These are phyloP conservation scores for Pythium folliculosum DNA, from an alignment of 352 stramenopile species.

Conservation along the genomic window DNA sequence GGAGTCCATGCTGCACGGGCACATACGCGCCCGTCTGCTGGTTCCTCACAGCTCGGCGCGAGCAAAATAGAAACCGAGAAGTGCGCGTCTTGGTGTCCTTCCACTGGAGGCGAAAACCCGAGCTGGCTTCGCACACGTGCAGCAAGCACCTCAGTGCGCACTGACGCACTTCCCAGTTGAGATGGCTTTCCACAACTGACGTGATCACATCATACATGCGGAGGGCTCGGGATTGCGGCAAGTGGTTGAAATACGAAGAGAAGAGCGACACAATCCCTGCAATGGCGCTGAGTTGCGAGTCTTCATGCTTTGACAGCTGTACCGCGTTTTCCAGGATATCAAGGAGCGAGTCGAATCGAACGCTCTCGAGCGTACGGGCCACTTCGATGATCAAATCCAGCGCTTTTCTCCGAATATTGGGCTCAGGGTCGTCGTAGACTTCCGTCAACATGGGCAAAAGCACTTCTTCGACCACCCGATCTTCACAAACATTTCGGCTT, in stretches of 20 bases:
- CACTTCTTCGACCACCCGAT: constrained; percentile 85
- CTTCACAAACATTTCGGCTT: constrained; percentile 82
- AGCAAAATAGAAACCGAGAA: constrained; percentile 79
- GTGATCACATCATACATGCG: constrained; percentile 85
- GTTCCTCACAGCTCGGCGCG: constrained; percentile 38
- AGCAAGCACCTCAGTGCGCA: constrained; percentile 69
- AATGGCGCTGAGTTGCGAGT: constrained; percentile 65
- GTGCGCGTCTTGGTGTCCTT: constrained; percentile 58
- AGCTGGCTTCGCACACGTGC: constrained; percentile 66
- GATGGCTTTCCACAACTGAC: constrained; percentile 64
- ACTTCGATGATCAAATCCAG: constrained; percentile 74
- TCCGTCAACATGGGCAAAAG: constrained; percentile 64
- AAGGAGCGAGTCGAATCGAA: constrained; percentile 79
- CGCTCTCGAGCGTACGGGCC: constrained; percentile 70
- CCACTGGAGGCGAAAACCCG: constrained; percentile 70
- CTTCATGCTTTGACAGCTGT: constrained; percentile 57
- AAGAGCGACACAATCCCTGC: constrained; percentile 73
- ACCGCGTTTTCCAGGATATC: constrained; percentile 79
- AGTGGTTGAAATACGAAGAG: constrained; percentile 75
- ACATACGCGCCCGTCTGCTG: constrained; percentile 51
- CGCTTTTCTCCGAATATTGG: constrained; percentile 52
- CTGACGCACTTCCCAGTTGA: constrained; percentile 57
- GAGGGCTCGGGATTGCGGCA: constrained; percentile 62
- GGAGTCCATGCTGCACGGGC: constrained; percentile 57
- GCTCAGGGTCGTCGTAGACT: constrained; percentile 72